Conservation (phyloP, 192 early-diverging fungal species). For the Chytriomyces sp. region DNA sequence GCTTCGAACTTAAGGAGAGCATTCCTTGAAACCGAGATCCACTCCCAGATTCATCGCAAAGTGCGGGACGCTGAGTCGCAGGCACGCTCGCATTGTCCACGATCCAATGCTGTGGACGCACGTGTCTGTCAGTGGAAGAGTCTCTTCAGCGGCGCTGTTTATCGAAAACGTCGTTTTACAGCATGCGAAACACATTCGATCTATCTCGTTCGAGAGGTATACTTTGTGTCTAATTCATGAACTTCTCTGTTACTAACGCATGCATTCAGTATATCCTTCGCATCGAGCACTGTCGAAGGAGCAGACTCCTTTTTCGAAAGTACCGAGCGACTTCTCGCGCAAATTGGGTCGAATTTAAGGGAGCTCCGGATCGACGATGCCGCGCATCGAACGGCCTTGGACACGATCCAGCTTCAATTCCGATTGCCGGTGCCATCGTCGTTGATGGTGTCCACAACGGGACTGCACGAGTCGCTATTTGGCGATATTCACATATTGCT, state of each 20-base stretch:
- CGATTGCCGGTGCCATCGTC: background rate
- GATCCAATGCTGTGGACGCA: conserved; percentile 3
- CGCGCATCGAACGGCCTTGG: background rate
- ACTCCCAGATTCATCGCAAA: background rate
- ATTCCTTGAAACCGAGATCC: background rate
- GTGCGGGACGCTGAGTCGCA: background rate
- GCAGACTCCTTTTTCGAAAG: conserved; percentile 11
- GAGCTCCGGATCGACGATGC: conserved; percentile 23
- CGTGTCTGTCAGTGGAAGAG: background rate
- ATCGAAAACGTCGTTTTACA: conserved; percentile 13
- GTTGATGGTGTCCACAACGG: background rate
- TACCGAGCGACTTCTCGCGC: background rate
- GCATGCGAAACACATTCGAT: background rate
- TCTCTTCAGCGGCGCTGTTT: background rate
- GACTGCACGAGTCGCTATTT: background rate
- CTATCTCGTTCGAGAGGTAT: conserved; percentile 15
- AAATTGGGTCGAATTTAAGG: background rate
- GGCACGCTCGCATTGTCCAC: background rate
- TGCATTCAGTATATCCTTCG: background rate
- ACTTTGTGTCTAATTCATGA: background rate
- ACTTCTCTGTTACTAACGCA: background rate
- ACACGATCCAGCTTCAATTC: background rate
- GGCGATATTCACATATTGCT: background rate
- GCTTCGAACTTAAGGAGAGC: background rate
- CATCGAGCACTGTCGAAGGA: background rate